These are phyloP conservation scores for Penicillium glabrum DNA, from an alignment of 2,329 filamentous ascomycete genomes.

Conservation along the genomic window DNA sequence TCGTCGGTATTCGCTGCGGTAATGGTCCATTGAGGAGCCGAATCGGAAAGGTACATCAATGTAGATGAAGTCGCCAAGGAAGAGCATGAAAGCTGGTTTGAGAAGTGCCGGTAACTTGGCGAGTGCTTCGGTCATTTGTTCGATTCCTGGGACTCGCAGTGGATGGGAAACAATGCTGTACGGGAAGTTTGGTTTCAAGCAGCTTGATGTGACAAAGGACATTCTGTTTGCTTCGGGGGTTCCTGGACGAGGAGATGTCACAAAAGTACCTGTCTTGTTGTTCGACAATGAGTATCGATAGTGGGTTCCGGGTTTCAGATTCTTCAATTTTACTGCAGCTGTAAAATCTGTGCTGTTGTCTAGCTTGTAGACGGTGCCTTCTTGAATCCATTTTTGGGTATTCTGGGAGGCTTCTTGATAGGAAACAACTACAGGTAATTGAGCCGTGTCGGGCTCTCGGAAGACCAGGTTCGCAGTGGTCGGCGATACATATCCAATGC, in stretches of 20 bases:
- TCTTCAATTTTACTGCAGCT: conserved; percentile 63
- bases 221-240: conserved; percentile 67
- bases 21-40: conserved; percentile 70
- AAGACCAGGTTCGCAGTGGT: conserved; percentile 77
- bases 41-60: conserved; percentile 79
- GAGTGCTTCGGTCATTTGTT: conserved; percentile 71
- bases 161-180: conserved; percentile 84
- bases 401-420: conserved; percentile 45
- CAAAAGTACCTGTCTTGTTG: conserved; percentile 80
- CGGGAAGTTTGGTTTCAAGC: conserved; percentile 86
- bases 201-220: conserved; percentile 89
- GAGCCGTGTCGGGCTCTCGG: conserved; percentile 73
- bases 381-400: conserved; percentile 60
- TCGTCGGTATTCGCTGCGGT: conserved; percentile 87
- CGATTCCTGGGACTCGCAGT: conserved; percentile 77
- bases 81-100: conserved; percentile 59
- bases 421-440: conserved; percentile 74
- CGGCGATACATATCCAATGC: conserved; percentile 83
- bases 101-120: conserved; percentile 62
- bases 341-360: conserved; percentile 82
- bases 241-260: conserved; percentile 71
- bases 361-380: conserved; percentile 64
- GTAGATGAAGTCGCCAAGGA: conserved; percentile 53
- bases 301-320: conserved; percentile 67
- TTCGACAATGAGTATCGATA: conserved; percentile 89